Evolutionary conservation across 345 rosid species (phyloP), one percentile per base, ranked within the genome.

Genomic region (Lepidium aucheri): DNA sequence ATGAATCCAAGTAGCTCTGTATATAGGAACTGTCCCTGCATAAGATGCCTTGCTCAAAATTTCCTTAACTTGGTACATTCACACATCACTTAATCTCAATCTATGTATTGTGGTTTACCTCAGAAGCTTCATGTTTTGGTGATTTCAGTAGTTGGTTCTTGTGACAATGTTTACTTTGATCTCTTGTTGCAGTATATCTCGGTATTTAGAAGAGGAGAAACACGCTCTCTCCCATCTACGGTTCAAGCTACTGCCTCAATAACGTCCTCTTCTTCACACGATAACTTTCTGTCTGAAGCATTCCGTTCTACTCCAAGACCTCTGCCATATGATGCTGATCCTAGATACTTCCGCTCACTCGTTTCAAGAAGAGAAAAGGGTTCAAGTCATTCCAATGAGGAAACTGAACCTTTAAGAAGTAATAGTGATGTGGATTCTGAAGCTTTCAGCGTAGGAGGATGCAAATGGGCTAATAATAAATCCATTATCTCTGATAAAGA

Each of bases 271-370:
- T 55, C 90, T 18, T 85, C 96, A 4, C 85, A 76, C 36, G 97
- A 86, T 70, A 84, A 85, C 85, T 86, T 94, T 74, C 85, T 93
- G 20, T 82, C 97, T 67, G 95, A 86, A 71, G 89, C 84, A 72
- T 88, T 76, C 63, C 89, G 80, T 38, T 86, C 98, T 78, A 90
- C 97, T 70, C 98, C 98, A 47, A 83, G 94, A 79, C 97, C 98
- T 35, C 63, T 93, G 78, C 98, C 98, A 75, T 93, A 90, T 76
- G 97, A 93, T 72, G 83, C 76, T 13, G 92, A 88, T 69, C 88
- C 96, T 53, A 84, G 98, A 78, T 78, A 78, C 60, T 68, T 75
- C 20, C 69, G 77, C 52, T 69, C 82, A 32, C 70, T 84, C 60
- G 75, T 86, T 64, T 79, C 91, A 56, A 81, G 90, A 57, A 79